Percentiles rank a stretch among this genome's conserved stretches.
These are phyloP conservation scores for Mercurialis annua DNA, from an alignment of 345 rosid species.

Conservation along the genomic window DNA sequence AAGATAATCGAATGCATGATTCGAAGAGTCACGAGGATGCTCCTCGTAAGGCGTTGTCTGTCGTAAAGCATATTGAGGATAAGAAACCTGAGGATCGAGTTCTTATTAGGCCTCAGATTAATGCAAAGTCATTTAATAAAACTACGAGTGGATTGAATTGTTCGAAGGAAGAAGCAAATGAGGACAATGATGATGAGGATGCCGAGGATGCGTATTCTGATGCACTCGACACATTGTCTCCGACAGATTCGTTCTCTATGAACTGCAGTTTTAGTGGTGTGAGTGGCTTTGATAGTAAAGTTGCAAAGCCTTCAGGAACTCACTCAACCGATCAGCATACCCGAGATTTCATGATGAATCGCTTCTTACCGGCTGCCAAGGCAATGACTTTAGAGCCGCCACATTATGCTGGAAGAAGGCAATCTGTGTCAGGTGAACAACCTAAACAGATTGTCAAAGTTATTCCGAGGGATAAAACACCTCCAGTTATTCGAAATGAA, in stretches of 20 bases:
- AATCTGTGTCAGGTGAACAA: conserved; percentile 45
- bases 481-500: conserved; percentile 30
- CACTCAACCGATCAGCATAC: conserved; percentile 49
- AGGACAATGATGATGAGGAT: conserved; percentile 26
- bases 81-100: conserved; percentile 21
- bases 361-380: conserved; percentile 95
- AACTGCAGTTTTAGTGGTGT: conserved; percentile 53
- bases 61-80: conserved; percentile 27
- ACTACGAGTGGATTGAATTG: conserved; percentile 20
- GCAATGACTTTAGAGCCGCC: conserved; percentile 78
- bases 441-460: conserved; percentile 40
- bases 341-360: conserved; percentile 81
- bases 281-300: conserved; percentile 48
- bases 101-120: conserved; percentile 10
- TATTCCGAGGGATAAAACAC: conserved; percentile 29
- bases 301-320: conserved; percentile 44
- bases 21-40: conserved; percentile 24
- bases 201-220: conserved; percentile 58
- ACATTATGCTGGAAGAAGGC: conserved; percentile 59
- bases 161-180: conserved; percentile 23
- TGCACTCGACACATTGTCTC: conserved; percentile 61
- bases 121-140: conserved; percentile 7
- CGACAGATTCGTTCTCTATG: conserved; percentile 49
- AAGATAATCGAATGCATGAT: conserved; percentile 22
- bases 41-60: conserved; percentile 31